These are phyloP conservation scores for Brasenia schreberi DNA, from an alignment of 164 flowering plant species.

Conservation along the genomic window DNA sequence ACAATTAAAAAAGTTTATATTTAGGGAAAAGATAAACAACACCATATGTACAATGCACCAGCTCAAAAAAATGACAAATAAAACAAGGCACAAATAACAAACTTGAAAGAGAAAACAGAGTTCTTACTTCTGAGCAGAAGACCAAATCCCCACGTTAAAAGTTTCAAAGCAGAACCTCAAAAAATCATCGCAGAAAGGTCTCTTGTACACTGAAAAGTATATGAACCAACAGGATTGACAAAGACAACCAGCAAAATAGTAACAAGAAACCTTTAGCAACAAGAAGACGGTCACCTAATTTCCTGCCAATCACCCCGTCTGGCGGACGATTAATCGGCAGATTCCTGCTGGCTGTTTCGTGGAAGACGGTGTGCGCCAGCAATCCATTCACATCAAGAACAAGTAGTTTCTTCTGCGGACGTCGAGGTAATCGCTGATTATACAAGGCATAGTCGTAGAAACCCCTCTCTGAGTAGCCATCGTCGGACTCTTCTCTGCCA, in stretches of 20 bases:
- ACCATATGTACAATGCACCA: not conserved
- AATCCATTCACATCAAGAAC: slow-evolving; percentile 87
- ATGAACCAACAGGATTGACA: too few species aligned
- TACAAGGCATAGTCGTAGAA: not conserved
- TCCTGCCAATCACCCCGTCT: slow-evolving; percentile 30
- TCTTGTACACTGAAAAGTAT: slow-evolving; percentile 48
- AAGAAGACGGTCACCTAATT: slow-evolving; percentile 31
- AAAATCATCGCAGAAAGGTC: slow-evolving; percentile 63
- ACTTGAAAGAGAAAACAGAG: too few species aligned
- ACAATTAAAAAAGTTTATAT: slow-evolving; percentile 5
- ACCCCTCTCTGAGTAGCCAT: not conserved
- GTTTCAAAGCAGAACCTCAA: slow-evolving; percentile 63
- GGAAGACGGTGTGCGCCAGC: slow-evolving; percentile 47
- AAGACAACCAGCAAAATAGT: too few species aligned
- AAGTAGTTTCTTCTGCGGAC: slow-evolving; percentile 47
- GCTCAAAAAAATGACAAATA: not conserved
- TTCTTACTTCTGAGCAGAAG: slow-evolving; percentile 52
- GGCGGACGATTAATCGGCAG: slow-evolving; percentile 30
- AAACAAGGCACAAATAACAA: too few species aligned
- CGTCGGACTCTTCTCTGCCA: not conserved
- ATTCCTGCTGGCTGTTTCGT: not conserved
- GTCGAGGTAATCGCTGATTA: not conserved
- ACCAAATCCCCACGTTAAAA: slow-evolving; percentile 79
- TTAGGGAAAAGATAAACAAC: not conserved
- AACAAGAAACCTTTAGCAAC: not conserved